phyloP scores from a whole-genome alignment of 768 basidiomycete genomes.

The Termitomyces sp. region DNA sequence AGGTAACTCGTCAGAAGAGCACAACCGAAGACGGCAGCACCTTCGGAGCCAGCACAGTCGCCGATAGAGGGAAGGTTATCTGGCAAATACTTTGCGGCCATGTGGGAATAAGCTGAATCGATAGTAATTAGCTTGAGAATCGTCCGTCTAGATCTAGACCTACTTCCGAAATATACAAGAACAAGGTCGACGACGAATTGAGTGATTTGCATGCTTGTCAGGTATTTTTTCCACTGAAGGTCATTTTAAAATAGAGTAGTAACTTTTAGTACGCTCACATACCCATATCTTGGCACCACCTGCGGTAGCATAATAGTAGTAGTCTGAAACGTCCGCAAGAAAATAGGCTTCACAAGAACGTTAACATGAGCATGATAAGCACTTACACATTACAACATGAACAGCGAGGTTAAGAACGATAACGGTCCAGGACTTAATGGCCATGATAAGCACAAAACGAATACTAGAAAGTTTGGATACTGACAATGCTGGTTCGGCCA shows the following conservation, averaged over 20 bases:
- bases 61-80: conserved; percentile 62
- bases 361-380: not conserved
- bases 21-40: conserved; percentile 87
- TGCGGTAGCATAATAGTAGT: conserved; percentile 98
- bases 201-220: conserved; percentile 93
- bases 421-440: conserved; percentile 86
- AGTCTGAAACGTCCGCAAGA: conserved; percentile 51
- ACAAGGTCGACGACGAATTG: conserved; percentile 94
- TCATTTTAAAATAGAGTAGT: not conserved
- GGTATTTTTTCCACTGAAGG: conserved; percentile 94
- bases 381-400: conserved; percentile 97
- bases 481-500: conserved; percentile 89
- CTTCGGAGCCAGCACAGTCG: conserved; percentile 87
- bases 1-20: conserved; percentile 87
- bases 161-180: conserved; percentile 93
- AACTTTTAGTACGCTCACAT: conserved; percentile 15
- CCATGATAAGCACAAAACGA: conserved; percentile 4
- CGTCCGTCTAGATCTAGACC: conserved; percentile 28
- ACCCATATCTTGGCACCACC: conserved; percentile 98
- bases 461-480: conserved; percentile 25
- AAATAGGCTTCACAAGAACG: not conserved
- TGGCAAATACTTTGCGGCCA: conserved; percentile 60
- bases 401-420: conserved; percentile 88
- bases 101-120: conserved; percentile 73
- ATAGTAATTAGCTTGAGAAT: not conserved